Percentiles rank a stretch among this genome's conserved stretches.
Conservation (phyloP, 306 rosid genomes). For the Herpetospermum pedunculosum region DNA sequence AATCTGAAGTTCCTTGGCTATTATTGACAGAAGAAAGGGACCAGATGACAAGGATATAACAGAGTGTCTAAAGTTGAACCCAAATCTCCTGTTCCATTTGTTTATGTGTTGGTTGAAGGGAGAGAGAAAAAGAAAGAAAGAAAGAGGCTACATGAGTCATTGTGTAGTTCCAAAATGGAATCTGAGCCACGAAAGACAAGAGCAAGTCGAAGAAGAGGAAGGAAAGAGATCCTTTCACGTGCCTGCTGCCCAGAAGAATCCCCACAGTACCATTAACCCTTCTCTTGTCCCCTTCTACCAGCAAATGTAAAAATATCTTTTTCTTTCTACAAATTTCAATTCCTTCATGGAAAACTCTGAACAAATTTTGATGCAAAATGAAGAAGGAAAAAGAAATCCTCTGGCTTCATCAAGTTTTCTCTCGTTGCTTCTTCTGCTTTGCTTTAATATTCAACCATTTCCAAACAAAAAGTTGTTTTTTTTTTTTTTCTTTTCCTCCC, state of each 20-base stretch:
- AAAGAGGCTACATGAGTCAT: constrained; percentile 22
- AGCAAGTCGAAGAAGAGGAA: constrained; percentile 25
- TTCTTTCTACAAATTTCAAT: background rate
- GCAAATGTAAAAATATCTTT: background rate
- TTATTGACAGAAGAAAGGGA: background rate
- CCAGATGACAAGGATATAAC: constrained; percentile 6
- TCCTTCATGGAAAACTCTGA: background rate
- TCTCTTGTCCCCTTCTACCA: constrained; percentile 5
- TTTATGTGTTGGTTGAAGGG: background rate
- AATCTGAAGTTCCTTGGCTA: background rate
- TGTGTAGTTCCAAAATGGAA: constrained; percentile 32
- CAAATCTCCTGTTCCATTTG: constrained; percentile 11
- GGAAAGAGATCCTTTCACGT: constrained; percentile 35
- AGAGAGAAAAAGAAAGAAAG: constrained; percentile 10
- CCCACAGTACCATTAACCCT: constrained; percentile 2
- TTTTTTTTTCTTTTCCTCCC: background rate
- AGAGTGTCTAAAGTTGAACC: background rate
- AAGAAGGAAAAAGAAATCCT: background rate
- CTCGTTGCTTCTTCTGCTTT: background rate
- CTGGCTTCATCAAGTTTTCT: background rate
- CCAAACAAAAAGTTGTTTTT: background rate
- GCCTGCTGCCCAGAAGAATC: constrained; percentile 14
- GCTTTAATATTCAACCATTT: background rate
- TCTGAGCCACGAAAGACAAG: constrained; percentile 27
- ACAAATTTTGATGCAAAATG: background rate